Base-by-base conservation (phyloP, 2,329 filamentous ascomycete genomes). In the Fusarium bulbicola region DNA sequence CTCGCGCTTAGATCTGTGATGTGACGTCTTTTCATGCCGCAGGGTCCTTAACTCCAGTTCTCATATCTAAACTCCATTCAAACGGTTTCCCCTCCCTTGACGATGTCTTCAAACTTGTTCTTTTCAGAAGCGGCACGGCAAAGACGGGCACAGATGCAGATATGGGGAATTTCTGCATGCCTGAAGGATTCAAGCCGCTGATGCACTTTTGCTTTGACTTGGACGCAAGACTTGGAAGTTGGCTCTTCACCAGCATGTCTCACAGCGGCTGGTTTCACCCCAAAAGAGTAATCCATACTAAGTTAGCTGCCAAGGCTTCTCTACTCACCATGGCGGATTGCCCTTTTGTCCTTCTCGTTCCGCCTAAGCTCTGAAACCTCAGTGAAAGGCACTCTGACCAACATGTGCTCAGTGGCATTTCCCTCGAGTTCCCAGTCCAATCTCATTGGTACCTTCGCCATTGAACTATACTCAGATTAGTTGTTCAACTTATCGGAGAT, bases 61-160 rank as follows among this genome's bases (percentile, higher is more conserved):
- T 49, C 53, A 36, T 54, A 54, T 71, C 66, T 71, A 60, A 73
- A 67, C 70, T 71, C 70, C 66, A 70, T 73, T 30, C 18, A 18
- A 54, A 40, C 20, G 21, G 30, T 7, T 14, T 15, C n/a, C 40
- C 46, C 28, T 21, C 30, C 30, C 30, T 58, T 36, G 40, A 24
- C 32, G 56, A 58, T 50, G 32, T 50, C 56, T 58, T 50, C 42
- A 34, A 59, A 30, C 30, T 37, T 56, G 30, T 28, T 57, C 21
- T 40, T 34, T 40, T 53, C 32, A 50, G 21, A 45, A 40, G 34
- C 11, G 52, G 62, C 53, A 49, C 37, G n/a, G 32, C 32, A 34
- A 34, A 34, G 32, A 36, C 26, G 12, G 18, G 28, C 16, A 47
- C 40, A 15, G 52, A 56, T 10, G 24, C 21, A 39, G 20, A 46